Conservation (phyloP, 202 grass and related monocot genomes). For the Setaria italica region DNA sequence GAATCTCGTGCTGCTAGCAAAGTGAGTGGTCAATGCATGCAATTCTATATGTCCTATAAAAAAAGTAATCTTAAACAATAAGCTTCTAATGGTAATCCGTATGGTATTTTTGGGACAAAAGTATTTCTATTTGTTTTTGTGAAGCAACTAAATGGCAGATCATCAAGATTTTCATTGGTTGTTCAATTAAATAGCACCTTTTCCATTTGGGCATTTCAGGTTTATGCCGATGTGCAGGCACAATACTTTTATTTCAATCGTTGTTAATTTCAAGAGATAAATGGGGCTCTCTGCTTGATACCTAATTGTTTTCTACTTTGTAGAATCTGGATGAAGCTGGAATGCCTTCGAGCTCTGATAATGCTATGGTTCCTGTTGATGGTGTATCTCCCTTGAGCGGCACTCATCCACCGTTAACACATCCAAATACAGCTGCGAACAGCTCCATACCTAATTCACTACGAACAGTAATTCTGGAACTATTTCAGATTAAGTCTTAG, state of each 20-base stretch:
- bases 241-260: not conserved
- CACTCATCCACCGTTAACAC: constrained; percentile 55
- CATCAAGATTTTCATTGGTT: constrained; percentile 21
- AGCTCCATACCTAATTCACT: constrained; percentile 84
- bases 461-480: constrained; percentile 69
- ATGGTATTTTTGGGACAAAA: not conserved
- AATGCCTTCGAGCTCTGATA: constrained; percentile 52
- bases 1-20: constrained; percentile 86
- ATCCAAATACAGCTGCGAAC: constrained; percentile 55
- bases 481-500: constrained; percentile 29
- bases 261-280: constrained; percentile 36
- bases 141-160: constrained; percentile 11
- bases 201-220: constrained; percentile 3
- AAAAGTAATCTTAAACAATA: constrained; percentile 35
- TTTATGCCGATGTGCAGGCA: not conserved
- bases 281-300: not conserved
- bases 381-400: constrained; percentile 55
- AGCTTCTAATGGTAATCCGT: constrained; percentile 16
- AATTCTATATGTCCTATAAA: constrained; percentile 27
- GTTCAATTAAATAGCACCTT: constrained; percentile 12
- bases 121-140: not conserved
- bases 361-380: constrained; percentile 66
- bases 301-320: constrained; percentile 38
- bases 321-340: constrained; percentile 68
- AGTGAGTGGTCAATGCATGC: constrained; percentile 58